Conservation (phyloP, 2,329 filamentous ascomycete genomes). For the Fusarium tanahbumbuense region DNA sequence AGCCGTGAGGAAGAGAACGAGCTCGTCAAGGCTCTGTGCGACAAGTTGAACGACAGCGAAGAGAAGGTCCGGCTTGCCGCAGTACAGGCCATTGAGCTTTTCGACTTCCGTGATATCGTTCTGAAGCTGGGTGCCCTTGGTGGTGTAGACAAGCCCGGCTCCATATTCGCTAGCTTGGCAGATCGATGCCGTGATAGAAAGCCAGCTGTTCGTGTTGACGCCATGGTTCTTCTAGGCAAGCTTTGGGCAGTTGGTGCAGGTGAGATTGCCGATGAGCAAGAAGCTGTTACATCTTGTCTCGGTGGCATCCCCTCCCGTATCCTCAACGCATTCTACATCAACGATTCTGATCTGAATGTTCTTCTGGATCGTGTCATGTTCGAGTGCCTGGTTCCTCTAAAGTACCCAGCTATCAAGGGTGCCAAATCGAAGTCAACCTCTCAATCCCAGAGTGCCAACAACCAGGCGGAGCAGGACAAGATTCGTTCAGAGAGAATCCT, state of each 20-base stretch:
- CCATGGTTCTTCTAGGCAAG: constrained; percentile 84
- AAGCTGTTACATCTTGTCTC: constrained; percentile 78
- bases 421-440: constrained; percentile 69
- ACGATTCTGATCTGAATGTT: constrained; percentile 86
- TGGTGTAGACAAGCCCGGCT: constrained; percentile 78
- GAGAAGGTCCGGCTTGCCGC: constrained; percentile 91
- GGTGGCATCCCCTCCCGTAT: constrained; percentile 86
- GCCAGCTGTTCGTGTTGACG: constrained; percentile 82
- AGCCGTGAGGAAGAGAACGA: constrained; percentile 83
- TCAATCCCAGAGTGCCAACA: constrained; percentile 60
- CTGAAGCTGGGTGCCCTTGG: constrained; percentile 83
- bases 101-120: constrained; percentile 83
- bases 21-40: constrained; percentile 78
- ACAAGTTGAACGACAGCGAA: constrained; percentile 87
- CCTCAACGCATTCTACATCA: constrained; percentile 88
- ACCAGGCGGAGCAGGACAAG: constrained; percentile 75
- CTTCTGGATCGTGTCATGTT: constrained; percentile 86
- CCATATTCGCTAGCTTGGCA: constrained; percentile 82
- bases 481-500: constrained; percentile 87
- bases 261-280: constrained; percentile 85
- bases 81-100: constrained; percentile 84
- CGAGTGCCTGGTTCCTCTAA: constrained; percentile 89
- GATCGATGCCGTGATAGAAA: constrained; percentile 91
- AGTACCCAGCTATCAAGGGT: constrained; percentile 76
- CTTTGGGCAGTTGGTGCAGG: constrained; percentile 95